Base-by-base conservation (phyloP, 2,329 filamentous ascomycete species). In the Aspergillus quadricinctus region DNA sequence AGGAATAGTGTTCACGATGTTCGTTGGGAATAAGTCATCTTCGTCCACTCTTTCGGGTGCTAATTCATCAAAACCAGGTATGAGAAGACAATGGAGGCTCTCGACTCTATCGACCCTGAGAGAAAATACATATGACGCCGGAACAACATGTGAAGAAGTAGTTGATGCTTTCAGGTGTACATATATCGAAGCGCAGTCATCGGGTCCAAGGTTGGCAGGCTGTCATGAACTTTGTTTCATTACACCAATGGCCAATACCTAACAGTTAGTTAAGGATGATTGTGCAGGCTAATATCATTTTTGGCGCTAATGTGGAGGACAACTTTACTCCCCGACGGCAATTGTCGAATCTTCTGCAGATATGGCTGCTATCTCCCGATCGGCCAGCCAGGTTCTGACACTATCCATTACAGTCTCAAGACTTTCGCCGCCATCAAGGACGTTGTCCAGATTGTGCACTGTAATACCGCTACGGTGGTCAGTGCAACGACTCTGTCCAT, bases 1-100 rank as follows among this genome's bases (percentile, higher is more conserved):
- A 55, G 94, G 94, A 19, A 96, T 99, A 69, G 94, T 99, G 43
- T 99, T 99, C 70, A 95, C 94, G 23, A 95, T 97, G 84, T 88
- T 75, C 68, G 81, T 75, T 49, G 35, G 43, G 31, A n/a, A 48
- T 45, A n/a, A 41, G 19, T 41, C n/a, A 48, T 9, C 31, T 50
- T 43, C 35, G 17, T n/a, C 28, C 27, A 53, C 23, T 11, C 37
- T 49, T 37, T 46, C 37, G 41, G 43, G 41, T 57, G 41, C 54
- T 66, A 53, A 62, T 58, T 49, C 14, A 56, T 52, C 28, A 54
- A 19, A 28, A 48, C 60, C 55, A 72, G 74, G 87, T 94, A 97
- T 72, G 93, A 97, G 79, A 97, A 97, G 83, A 89, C 88, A 57
- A 97, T 97, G 80, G 93, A 97, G 53, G 67, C 92, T 56, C 85